Base-by-base conservation (phyloP, 1,139 yeast species). In the Diutina siamensis region DNA sequence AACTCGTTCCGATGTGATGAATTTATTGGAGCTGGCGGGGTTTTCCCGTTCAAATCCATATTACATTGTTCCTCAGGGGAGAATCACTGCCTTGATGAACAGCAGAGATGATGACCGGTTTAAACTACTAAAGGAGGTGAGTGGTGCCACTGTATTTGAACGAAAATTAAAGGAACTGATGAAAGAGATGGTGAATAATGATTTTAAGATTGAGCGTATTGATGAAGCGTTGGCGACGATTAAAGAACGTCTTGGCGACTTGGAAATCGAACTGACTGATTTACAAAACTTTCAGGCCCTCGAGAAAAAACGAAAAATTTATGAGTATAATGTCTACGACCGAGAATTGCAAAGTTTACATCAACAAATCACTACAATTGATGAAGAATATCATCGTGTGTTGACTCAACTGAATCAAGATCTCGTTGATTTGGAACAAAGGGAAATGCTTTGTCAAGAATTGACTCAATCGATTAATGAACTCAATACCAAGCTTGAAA, bases 61-160 rank as follows among this genome's bases (percentile, higher is more conserved):
- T 62, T 92, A 92, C 61, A 89, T 92, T 55, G 98, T 92, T 3
- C 98, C 98, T 0, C 99, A 92, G 61, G 99, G 99, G 15, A 73
- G 86, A 54, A 86, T 88, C 55, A 80, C 89, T 0, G 73, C 83
- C 1, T 69, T 92, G 49, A 92, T 98, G 0, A 88, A 88, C 58
- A 92, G 97, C 1, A 83, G 84, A 54, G 96, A 88, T 59, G 59
- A 75, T 2, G 97, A 89, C 57, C 72, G 97, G 49, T 68, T 92
- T 48, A 72, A 78, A 31, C 66, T 89, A 40, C 67, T 92, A 52
- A 88, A 92, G 55, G 96, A 88, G 57, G 96, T 89, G 31, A 94
- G 97, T 45, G 99, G 99, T 15, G 96, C 97, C 1, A 83, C 81
- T 49, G 85, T 89, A 1, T 92, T 92, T 62, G 98, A 92, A 58